Evolutionary conservation across 345 rosid genomes (phyloP), one percentile per base, ranked within the genome.

Genomic region (Sapria himalayana): DNA sequence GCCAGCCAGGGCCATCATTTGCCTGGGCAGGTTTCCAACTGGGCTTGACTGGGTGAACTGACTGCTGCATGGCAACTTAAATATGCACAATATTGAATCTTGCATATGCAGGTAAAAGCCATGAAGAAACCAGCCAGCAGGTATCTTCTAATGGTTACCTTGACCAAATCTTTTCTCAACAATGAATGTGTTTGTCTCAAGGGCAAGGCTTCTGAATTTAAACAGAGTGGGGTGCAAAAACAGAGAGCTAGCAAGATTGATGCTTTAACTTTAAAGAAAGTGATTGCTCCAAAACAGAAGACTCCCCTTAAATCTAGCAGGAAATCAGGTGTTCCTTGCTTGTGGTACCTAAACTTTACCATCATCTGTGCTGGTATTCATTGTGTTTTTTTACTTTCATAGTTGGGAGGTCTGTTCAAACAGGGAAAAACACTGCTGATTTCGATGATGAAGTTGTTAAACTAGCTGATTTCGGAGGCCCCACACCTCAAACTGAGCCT

Each of bases 401-500:
- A 72, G 78, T 61, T 33, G 55, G 55, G 45, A 52, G 46, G 38
- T 14, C 42, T 23, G 45, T 45, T 34, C 52, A 2, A 41, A 21
- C 24, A 36, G 64, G 48, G 33, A 61, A 62, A 50, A 25, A 44
- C 42, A 55, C 58, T 52, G 48, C 59, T 36, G 50, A 51, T 37
- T 21, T 63, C 41, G 39, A 29, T 39, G 35, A 20, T 42, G 52
- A 54, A 61, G 51, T 46, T 40, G 38, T 41, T 45, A 39, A 48
- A n/a, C n/a, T n/a, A 56, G 23, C 41, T 0, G 58, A 29, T 46
- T 39, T 31, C 54, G 49, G 31, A 41, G 51, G 35, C 27, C 52
- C 66, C 3, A 1, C 22, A 4, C 43, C 16, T 53, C 63, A 47
- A 45, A 62, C 60, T 46, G 93, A 89, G 64, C 85, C 94, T 9